Evolutionary conservation across 202 grass and related monocot genomes (phyloP), one percentile per base, ranked within the genome.

Genomic region (Cymbopogon flexuosus): DNA sequence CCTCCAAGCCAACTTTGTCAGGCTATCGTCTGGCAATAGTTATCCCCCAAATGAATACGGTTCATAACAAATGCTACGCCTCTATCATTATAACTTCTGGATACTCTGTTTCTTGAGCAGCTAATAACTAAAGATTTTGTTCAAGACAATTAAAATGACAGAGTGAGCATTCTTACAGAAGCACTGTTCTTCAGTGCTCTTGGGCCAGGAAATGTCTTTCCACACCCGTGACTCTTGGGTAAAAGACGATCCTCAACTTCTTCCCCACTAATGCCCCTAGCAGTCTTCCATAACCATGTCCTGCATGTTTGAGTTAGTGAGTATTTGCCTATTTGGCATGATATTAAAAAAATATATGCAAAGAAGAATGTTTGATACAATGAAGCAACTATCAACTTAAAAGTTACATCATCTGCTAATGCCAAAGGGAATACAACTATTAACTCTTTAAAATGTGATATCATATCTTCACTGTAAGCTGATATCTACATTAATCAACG

Each of bases 141-240:
- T 59, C 4, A 16, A 83, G 66, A 78, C 8, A 54, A 46, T 1
- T 8, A 63, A 24, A 23, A 89, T 72, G 65, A 66, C 7, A 77
- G 10, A 63, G 35, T 45, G 74, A 78, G 21, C 3, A 71, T 54
- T 37, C 88, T 82, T 91, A 95, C 90, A 86, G 86, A 78, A 69
- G 29, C 39, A 10, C 65, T 62, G 60, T 79, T 90, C 69, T 72
- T 94, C 52, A 98, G 87, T 83, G 95, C 82, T 85, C 86, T 90
- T 56, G 92, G 90, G 23, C 95, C 95, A 51, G 95, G 92, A 98
- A 98, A 98, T 86, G 95, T 98, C 86, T 98, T 98, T 74, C 95
- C 92, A 73, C 95, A 95, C 40, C 90, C 92, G 15, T 95, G 95
- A 70, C 95, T 98, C 83, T 93, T 94, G 6, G 90, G 88, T 84